These are phyloP conservation scores for Botrytis paeoniae DNA, from an alignment of 2,329 filamentous ascomycete species.

Conservation along the genomic window DNA sequence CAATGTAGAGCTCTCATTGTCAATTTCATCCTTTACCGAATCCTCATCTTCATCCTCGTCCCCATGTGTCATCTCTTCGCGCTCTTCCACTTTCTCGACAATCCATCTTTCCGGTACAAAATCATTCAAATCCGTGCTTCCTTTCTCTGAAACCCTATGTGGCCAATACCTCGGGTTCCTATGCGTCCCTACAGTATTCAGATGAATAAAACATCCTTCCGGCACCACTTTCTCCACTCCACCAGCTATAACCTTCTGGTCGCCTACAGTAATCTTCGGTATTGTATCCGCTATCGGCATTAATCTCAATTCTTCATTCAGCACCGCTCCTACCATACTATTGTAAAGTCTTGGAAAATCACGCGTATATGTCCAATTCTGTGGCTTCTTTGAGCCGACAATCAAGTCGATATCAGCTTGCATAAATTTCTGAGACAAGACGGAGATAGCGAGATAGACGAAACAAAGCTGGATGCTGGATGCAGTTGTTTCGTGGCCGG, in stretches of 20 bases:
- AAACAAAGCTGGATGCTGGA: slow-evolving; percentile 36
- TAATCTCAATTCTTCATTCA: slow-evolving; percentile 54
- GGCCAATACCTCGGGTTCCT: slow-evolving; percentile 58
- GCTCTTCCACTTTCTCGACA: not conserved
- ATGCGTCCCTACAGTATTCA: slow-evolving; percentile 46
- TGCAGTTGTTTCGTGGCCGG: slow-evolving; percentile 39
- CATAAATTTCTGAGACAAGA: slow-evolving; percentile 24
- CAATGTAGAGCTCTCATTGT: slow-evolving; percentile 21
- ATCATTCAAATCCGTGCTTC: slow-evolving; percentile 35
- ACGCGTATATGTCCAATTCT: slow-evolving; percentile 26
- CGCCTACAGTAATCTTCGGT: slow-evolving; percentile 34
- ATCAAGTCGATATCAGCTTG: slow-evolving; percentile 34
- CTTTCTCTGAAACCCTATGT: slow-evolving; percentile 51
- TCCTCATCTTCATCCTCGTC: not conserved
- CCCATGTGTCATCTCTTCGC: not conserved
- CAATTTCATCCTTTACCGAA: not conserved
- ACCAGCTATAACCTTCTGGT: slow-evolving; percentile 32
- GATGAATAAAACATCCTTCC: slow-evolving; percentile 42
- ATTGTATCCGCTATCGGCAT: slow-evolving; percentile 53
- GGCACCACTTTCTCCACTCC: slow-evolving; percentile 23
- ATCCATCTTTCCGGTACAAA: slow-evolving; percentile 59
- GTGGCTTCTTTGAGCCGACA: slow-evolving; percentile 27
- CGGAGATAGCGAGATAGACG: slow-evolving; percentile 32
- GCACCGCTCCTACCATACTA: slow-evolving; percentile 29
- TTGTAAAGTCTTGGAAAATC: slow-evolving; percentile 33